A percentile compares a stretch with the other conserved stretches of the same genome.
Conservation (phyloP, 441 rosid genomes). For the Pelargonium australe region DNA sequence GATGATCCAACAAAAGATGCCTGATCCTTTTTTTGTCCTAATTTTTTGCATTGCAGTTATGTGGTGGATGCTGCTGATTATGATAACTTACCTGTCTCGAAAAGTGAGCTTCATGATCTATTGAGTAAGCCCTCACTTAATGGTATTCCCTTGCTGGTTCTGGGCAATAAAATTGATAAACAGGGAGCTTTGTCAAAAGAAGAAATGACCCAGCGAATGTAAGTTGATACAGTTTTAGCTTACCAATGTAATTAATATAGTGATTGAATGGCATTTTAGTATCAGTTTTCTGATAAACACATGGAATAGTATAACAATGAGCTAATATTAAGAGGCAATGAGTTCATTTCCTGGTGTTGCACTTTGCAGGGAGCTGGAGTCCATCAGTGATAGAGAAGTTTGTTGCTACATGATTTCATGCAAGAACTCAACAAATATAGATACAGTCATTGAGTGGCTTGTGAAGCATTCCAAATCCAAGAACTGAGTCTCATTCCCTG, state of each 20-base stretch:
- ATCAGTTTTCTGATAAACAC: background rate
- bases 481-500: slow-evolving; percentile 28
- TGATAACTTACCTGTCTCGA: slow-evolving; percentile 37
- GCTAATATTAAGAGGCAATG: too few species aligned
- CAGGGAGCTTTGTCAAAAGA: slow-evolving; percentile 34
- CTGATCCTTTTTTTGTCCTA: background rate
- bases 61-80: slow-evolving; percentile 44
- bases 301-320: too few species aligned
- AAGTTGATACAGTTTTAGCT: slow-evolving; percentile 16
- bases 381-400: slow-evolving; percentile 45
- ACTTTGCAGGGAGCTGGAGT: slow-evolving; percentile 42
- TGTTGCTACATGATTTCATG: slow-evolving; percentile 60
- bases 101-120: slow-evolving; percentile 40
- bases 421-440: slow-evolving; percentile 56
- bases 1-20: slow-evolving; percentile 1
- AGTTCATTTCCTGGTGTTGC: background rate
- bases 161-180: slow-evolving; percentile 43
- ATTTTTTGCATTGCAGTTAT: slow-evolving; percentile 28
- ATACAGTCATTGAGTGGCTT: slow-evolving; percentile 51
- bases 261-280: background rate
- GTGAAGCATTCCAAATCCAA: slow-evolving; percentile 54
- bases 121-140: slow-evolving; percentile 36
- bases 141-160: slow-evolving; percentile 40
- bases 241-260: slow-evolving; percentile 2
- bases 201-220: slow-evolving; percentile 35